These are phyloP conservation scores for Pythium monospermum DNA, from an alignment of 352 stramenopile genomes.

Conservation along the genomic window DNA sequence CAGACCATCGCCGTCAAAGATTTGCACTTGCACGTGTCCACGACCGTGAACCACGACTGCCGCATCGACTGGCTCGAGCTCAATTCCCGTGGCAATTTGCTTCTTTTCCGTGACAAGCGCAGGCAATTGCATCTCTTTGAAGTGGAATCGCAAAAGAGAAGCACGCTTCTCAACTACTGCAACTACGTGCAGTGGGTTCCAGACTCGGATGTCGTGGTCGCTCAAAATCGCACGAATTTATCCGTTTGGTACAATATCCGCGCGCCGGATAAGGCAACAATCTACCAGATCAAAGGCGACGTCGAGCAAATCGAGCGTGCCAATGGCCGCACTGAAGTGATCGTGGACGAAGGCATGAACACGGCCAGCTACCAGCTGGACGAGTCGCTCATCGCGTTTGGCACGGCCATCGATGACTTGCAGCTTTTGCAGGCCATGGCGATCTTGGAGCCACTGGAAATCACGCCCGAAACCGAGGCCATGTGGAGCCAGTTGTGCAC, in stretches of 20 bases:
- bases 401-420: slow-evolving; percentile 90
- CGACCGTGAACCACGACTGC: slow-evolving; percentile 89
- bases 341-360: slow-evolving; percentile 94
- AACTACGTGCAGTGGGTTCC: slow-evolving; percentile 97
- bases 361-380: slow-evolving; percentile 91
- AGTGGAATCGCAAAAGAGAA: slow-evolving; percentile 78
- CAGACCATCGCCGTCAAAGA: slow-evolving; percentile 91
- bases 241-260: slow-evolving; percentile 97
- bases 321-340: slow-evolving; percentile 92
- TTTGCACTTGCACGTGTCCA: slow-evolving; percentile 66
- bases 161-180: slow-evolving; percentile 91
- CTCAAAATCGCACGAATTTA: slow-evolving; percentile 88
- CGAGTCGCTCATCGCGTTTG: slow-evolving; percentile 93
- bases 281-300: slow-evolving; percentile 93
- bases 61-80: slow-evolving; percentile 94
- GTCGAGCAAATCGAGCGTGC: slow-evolving; percentile 93
- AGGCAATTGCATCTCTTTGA: slow-evolving; percentile 91
- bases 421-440: slow-evolving; percentile 89
- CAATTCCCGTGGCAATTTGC: slow-evolving; percentile 84
- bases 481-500: slow-evolving; percentile 93
- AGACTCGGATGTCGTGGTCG: slow-evolving; percentile 93
- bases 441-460: slow-evolving; percentile 89
- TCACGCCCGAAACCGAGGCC: slow-evolving; percentile 88
- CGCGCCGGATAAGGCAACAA: slow-evolving; percentile 90
- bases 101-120: slow-evolving; percentile 92